Evolutionary conservation across 2,329 filamentous ascomycete genomes (phyloP).

Genomic region (Coniella vitis): DNA sequence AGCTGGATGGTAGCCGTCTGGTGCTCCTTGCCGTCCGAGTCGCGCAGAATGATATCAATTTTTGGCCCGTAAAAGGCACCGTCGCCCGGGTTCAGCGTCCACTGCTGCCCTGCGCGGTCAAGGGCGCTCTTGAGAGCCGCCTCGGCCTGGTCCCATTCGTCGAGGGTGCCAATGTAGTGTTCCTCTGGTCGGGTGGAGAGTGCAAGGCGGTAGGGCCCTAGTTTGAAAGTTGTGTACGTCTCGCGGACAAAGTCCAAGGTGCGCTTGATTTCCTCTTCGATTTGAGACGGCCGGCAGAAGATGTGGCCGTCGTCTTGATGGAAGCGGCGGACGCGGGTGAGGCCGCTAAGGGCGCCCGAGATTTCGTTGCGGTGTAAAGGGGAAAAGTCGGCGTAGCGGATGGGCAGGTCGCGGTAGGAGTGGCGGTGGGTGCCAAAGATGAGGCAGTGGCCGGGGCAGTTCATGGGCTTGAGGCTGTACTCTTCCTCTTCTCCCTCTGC

Average conservation of each 20-base stretch:
- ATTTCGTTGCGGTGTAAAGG: slow-evolving; percentile 82
- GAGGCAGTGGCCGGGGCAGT: slow-evolving; percentile 83
- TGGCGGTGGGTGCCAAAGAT: slow-evolving; percentile 68
- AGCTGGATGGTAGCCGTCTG: slow-evolving; percentile 86
- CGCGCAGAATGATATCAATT: slow-evolving; percentile 77
- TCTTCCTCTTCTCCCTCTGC: slow-evolving; percentile 52
- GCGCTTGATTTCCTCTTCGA: slow-evolving; percentile 64
- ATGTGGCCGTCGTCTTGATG: slow-evolving; percentile 91
- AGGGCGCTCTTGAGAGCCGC: slow-evolving; percentile 58
- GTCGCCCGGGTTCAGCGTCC: slow-evolving; percentile 72
- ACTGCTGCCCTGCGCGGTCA: slow-evolving; percentile 56
- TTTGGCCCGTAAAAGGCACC: slow-evolving; percentile 90
- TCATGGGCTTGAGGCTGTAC: slow-evolving; percentile 88
- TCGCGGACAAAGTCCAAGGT: slow-evolving; percentile 69
- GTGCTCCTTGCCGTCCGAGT: slow-evolving; percentile 77
- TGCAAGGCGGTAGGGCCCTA: slow-evolving; percentile 68
- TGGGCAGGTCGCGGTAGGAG: slow-evolving; percentile 73
- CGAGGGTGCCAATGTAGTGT: slow-evolving; percentile 66
- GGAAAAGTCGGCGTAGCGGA: slow-evolving; percentile 83
- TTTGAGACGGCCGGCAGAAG: slow-evolving; percentile 74
- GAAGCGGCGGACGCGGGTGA: slow-evolving; percentile 79
- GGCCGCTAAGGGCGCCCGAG: slow-evolving; percentile 71
- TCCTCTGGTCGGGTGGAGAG: slow-evolving; percentile 72
- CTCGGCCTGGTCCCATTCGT: slow-evolving; percentile 64
- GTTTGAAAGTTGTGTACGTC: slow-evolving; percentile 61